A percentile compares a stretch with the other conserved stretches of the same genome.
Conservation (phyloP, 257 asterid genomes). For the Salvia miltiorrhiza region DNA sequence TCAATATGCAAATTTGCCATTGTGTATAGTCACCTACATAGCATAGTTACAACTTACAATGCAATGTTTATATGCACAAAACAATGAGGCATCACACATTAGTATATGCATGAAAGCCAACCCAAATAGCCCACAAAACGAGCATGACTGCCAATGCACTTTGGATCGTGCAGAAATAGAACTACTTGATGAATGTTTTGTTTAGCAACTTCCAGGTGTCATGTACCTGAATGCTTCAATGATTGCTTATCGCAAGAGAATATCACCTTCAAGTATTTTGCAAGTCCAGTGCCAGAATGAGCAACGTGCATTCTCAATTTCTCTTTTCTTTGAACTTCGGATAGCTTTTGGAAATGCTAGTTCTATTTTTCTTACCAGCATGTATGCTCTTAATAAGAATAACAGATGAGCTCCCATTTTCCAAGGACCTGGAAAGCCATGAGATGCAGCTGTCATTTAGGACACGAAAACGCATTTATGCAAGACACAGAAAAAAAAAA, state of each 20-base stretch:
- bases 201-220: not conserved
- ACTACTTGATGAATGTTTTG: not conserved
- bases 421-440: slow-evolving; percentile 34
- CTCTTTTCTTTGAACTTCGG: slow-evolving; percentile 34
- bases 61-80: slow-evolving; percentile 23
- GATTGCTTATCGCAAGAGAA: not conserved
- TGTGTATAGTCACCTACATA: slow-evolving; percentile 7
- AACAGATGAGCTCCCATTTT: slow-evolving; percentile 49
- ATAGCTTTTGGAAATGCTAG: slow-evolving; percentile 37
- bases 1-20: slow-evolving; percentile 2
- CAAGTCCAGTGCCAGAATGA: slow-evolving; percentile 11
- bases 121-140: not conserved
- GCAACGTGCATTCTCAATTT: slow-evolving; percentile 16
- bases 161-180: not conserved
- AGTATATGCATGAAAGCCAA: not conserved
- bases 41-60: slow-evolving; percentile 2
- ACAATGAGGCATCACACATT: slow-evolving; percentile 18
- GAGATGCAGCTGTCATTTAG: slow-evolving; percentile 9
- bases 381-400: slow-evolving; percentile 60
- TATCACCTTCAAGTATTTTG: not conserved
- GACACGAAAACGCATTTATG: not conserved
- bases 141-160: slow-evolving; percentile 1
- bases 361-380: slow-evolving; percentile 39
- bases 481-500: not conserved
- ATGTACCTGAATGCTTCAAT: not conserved